Evolutionary conservation across 441 rosid genomes (phyloP).

Genomic region (Euphorbia neoarborescens): DNA sequence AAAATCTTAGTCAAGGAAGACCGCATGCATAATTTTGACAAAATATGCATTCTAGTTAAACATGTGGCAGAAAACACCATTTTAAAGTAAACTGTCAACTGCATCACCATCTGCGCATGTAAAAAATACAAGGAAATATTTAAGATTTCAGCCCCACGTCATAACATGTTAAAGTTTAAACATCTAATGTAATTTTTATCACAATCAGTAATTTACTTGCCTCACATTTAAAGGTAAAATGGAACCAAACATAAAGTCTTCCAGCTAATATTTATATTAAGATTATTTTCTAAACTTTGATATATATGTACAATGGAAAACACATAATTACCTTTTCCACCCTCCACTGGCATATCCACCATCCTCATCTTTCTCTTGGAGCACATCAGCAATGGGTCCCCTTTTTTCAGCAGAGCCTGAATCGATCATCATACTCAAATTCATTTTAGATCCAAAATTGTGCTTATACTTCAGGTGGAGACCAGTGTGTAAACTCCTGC

Average conservation of each 20-base stretch:
- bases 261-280: not conserved
- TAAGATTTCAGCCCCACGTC: not conserved
- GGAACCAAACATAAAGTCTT: not conserved
- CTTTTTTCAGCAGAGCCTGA: slow-evolving; percentile 40
- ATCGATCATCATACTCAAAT: slow-evolving; percentile 71
- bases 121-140: not conserved
- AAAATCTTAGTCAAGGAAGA: not conserved
- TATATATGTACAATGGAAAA: not conserved
- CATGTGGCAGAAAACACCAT: not conserved
- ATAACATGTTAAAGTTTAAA: not conserved
- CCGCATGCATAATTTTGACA: not conserved
- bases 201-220: not conserved
- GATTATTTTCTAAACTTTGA: not conserved
- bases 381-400: slow-evolving; percentile 31
- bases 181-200: not conserved
- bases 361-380: slow-evolving; percentile 55
- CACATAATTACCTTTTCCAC: slow-evolving; percentile 64
- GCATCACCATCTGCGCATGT: not conserved
- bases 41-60: not conserved
- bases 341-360: slow-evolving; percentile 72
- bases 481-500: slow-evolving; percentile 34
- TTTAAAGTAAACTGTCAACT: not conserved
- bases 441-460: slow-evolving; percentile 26
- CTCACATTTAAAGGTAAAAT: not conserved
- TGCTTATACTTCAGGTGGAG: slow-evolving; percentile 25